phyloP scores from a whole-genome alignment of 1,284 basidiomycete species.

The Coriolopsis trogii region DNA sequence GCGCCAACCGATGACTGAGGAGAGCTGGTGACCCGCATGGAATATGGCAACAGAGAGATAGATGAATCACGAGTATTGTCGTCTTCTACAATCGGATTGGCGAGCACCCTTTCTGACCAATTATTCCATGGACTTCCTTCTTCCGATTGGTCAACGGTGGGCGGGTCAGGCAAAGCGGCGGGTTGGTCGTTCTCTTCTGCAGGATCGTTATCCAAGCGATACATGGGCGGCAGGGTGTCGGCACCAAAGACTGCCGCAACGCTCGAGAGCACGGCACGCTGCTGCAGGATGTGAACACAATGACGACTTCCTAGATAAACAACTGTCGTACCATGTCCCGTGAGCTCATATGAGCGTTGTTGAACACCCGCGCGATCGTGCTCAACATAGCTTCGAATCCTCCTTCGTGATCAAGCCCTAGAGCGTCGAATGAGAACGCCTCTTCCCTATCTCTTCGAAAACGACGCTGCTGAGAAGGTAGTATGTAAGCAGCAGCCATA shows the following conservation, averaged over 20 bases:
- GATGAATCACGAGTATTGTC: not conserved
- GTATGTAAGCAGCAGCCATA: no score
- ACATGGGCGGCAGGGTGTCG: slow-evolving; percentile 3
- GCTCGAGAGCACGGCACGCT: not conserved
- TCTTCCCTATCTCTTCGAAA: not conserved
- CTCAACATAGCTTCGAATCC: slow-evolving; percentile 10
- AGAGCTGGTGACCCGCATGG: not conserved
- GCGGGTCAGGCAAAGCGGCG: not conserved
- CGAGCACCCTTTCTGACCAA: not conserved
- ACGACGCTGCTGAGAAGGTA: slow-evolving; percentile 17
- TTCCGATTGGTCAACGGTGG: not conserved
- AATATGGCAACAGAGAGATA: not conserved
- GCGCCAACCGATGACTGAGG: not conserved
- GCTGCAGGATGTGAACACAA: not conserved
- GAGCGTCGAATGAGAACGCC: not conserved
- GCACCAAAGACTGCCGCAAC: not conserved
- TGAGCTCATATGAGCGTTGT: not conserved
- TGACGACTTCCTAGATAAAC: not conserved
- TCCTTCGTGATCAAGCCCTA: not conserved
- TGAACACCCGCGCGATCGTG: slow-evolving; percentile 4
- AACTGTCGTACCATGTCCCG: slow-evolving; percentile 1
- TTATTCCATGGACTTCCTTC: not conserved
- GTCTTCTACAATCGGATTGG: not conserved
- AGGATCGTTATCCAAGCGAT: slow-evolving; percentile 5
- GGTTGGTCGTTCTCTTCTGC: slow-evolving; percentile 5